Conservation (phyloP, 2,329 filamentous ascomycete species). For the Aspergillus puulaauensis region DNA sequence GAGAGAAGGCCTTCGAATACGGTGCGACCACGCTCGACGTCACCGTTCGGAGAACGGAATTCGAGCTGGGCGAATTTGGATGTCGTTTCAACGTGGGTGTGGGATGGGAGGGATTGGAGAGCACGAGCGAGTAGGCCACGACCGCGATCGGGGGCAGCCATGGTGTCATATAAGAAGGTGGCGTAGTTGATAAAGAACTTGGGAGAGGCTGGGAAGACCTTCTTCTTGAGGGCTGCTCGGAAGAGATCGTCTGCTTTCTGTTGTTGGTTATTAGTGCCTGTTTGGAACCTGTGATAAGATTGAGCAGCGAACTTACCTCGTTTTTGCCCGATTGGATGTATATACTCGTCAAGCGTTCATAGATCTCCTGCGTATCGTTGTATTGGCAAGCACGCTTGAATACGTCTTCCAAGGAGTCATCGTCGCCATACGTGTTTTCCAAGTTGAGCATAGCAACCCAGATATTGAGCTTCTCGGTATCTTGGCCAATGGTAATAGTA, state of each 20-base stretch:
- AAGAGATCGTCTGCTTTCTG: slow-evolving; percentile 89
- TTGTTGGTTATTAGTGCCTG: slow-evolving; percentile 26
- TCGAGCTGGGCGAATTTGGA: slow-evolving; percentile 89
- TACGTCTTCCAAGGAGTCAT: slow-evolving; percentile 76
- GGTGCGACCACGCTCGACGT: slow-evolving; percentile 87
- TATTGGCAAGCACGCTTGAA: slow-evolving; percentile 93
- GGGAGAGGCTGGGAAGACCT: slow-evolving; percentile 74
- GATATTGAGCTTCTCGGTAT: slow-evolving; percentile 89
- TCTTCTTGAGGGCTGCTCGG: slow-evolving; percentile 84
- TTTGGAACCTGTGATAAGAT: not conserved
- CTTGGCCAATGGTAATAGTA: slow-evolving; percentile 87
- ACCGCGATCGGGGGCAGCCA: slow-evolving; percentile 68
- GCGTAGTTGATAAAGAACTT: slow-evolving; percentile 94
- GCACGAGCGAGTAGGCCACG: slow-evolving; percentile 79
- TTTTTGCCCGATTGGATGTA: slow-evolving; percentile 89
- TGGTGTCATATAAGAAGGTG: slow-evolving; percentile 79
- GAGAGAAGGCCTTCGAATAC: slow-evolving; percentile 87
- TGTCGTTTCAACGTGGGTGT: slow-evolving; percentile 71
- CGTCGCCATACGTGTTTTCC: slow-evolving; percentile 84
- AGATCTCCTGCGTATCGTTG: slow-evolving; percentile 86
- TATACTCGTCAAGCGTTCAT: slow-evolving; percentile 87
- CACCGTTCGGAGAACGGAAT: slow-evolving; percentile 78
- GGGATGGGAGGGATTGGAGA: slow-evolving; percentile 73
- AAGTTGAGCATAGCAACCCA: slow-evolving; percentile 95
- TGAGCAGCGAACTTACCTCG: slow-evolving; percentile 59